Base-by-base conservation (phyloP, 805 yeast genomes). In the Cyberlindnera xylosilytica region DNA sequence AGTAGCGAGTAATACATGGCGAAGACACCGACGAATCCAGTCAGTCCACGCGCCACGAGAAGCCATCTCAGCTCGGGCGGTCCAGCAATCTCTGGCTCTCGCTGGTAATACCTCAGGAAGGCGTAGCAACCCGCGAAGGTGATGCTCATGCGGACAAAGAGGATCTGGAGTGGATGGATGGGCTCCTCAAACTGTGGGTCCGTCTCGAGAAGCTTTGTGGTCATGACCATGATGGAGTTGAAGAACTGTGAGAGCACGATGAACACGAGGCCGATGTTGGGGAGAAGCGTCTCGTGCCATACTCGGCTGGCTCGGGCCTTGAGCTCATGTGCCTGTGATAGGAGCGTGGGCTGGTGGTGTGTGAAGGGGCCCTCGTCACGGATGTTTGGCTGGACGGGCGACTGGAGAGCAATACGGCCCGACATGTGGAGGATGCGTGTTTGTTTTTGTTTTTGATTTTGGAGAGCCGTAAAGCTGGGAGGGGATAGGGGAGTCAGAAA, bases 1-100 rank as follows among this genome's bases (percentile, higher is more conserved):
- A 78, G 72, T 49, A 89, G 65, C 1, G 95, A 78, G 58, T 71
- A 86, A 61, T 87, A 89, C 57, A 85, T 68, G 4, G 91, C 83
- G 56, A 82, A 82, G 6, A 88, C 95, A 4, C 96, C 95, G 44
- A 83, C 60, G 52, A 81, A 86, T 6, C 97, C 97, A 13, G 79
- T 70, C 1, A 72, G 37, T 0, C 96, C 96, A 46, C 97, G 69
- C 4, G 75, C 35, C 0, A 77, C 57, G 44, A 88, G 64, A 52
- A 76, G 68, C 38, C 60, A 54, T 12, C 96, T 66, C 29, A 78
- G 58, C 2, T 70, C 75, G 11, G 63, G 70, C 1, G 88, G 86
- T 0, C 97, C 97, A 49, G 79, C 73, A 3, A 91, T 83, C 11
- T 78, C 82, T 45, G 79, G 72, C 1, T 75, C 77, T 9, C 79